These are phyloP conservation scores for Alternaria longipes DNA, from an alignment of 2,329 filamentous ascomycete species.

Conservation along the genomic window DNA sequence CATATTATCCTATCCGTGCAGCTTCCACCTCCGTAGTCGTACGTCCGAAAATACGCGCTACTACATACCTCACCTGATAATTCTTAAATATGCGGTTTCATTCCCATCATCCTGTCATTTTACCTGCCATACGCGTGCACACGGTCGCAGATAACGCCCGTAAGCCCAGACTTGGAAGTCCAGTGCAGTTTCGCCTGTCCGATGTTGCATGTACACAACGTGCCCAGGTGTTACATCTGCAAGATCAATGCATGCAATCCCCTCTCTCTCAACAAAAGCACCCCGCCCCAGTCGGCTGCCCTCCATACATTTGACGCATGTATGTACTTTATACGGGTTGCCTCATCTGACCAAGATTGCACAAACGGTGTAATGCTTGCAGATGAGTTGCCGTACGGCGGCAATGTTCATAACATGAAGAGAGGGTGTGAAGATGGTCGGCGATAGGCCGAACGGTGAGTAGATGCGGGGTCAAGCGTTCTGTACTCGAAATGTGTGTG, in stretches of 20 bases:
- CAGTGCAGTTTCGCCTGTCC: conserved; percentile 6
- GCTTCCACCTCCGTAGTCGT: background rate
- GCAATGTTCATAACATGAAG: background rate
- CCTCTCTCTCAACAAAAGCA: conserved; percentile 32
- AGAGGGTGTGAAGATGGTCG: conserved; percentile 4
- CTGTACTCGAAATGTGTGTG: background rate
- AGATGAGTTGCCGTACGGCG: background rate
- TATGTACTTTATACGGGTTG: conserved; percentile 11
- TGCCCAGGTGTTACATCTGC: conserved; percentile 32
- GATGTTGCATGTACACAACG: conserved; percentile 19
- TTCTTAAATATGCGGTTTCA: background rate
- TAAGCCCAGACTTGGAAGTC: conserved; percentile 6
- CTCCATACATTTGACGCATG: conserved; percentile 13
- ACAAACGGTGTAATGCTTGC: conserved; percentile 1
- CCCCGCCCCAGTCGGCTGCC: conserved; percentile 17
- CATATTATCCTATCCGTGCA: conserved; percentile 3
- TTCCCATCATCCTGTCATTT: background rate
- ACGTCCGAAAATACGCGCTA: conserved; percentile 5
- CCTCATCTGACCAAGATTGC: background rate
- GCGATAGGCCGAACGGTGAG: conserved; percentile 1
- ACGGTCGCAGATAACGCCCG: background rate
- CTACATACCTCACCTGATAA: conserved; percentile 1
- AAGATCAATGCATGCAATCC: conserved; percentile 24
- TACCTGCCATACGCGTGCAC: conserved; percentile 6
- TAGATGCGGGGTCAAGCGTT: background rate